These are phyloP conservation scores for Debaryomycetaceae sp. DNA, from an alignment of 1,139 yeast species.

Conservation along the genomic window DNA sequence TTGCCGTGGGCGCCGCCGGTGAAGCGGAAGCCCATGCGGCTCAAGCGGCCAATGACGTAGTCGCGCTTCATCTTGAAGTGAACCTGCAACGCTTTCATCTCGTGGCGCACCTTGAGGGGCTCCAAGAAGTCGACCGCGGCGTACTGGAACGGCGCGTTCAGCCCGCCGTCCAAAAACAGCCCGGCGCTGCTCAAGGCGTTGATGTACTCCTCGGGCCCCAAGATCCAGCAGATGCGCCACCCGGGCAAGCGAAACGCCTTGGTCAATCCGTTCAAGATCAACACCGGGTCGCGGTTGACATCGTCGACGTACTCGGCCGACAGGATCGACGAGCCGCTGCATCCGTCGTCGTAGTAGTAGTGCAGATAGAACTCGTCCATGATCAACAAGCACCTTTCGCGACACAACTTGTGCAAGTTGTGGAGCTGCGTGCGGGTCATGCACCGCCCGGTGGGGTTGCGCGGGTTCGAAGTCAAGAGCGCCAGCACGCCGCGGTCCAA, in stretches of 20 bases:
- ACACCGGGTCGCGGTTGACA: constrained; percentile 59
- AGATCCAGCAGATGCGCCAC: constrained; percentile 67
- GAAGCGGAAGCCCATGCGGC: constrained; percentile 56
- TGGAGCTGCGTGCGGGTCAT: constrained; percentile 49
- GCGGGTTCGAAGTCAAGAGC: constrained; percentile 56
- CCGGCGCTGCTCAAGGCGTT: constrained; percentile 60
- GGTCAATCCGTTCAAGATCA: constrained; percentile 61
- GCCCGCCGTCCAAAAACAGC: constrained; percentile 62
- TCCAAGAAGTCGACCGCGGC: constrained; percentile 58
- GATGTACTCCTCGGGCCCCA: constrained; percentile 64
- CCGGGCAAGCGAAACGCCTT: constrained; percentile 67
- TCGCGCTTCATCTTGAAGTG: constrained; percentile 63
- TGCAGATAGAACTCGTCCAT: constrained; percentile 70
- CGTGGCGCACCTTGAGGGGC: constrained; percentile 47
- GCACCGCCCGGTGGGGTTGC: constrained; percentile 65
- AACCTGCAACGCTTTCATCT: constrained; percentile 58
- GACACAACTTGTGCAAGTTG: constrained; percentile 53
- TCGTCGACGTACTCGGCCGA: constrained; percentile 55
- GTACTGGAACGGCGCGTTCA: constrained; percentile 62
- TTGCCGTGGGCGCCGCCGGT: constrained; percentile 23
- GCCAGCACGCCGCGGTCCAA: constrained; percentile 62
- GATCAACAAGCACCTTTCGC: constrained; percentile 53
- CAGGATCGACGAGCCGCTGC: constrained; percentile 53
- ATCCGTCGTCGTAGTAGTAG: constrained; percentile 57
- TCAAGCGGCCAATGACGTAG: constrained; percentile 49